Base-by-base conservation (phyloP, 2,329 filamentous ascomycete species). In the Xylaria hypoxylon region DNA sequence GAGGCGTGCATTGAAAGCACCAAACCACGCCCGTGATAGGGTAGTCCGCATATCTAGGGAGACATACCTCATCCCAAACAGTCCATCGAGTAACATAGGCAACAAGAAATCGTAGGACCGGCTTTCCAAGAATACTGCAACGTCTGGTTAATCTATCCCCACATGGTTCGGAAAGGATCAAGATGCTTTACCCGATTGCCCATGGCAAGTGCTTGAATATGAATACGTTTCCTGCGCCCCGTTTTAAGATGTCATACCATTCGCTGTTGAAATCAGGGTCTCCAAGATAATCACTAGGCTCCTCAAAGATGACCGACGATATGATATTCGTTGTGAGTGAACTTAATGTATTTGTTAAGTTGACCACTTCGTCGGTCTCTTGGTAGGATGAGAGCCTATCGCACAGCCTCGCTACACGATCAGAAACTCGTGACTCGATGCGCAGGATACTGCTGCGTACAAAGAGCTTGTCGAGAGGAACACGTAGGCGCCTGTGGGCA, bases 301-400 rank as follows among this genome's bases (percentile, higher is more conserved):
- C 59, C 22, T 62, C 59, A 13, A 62, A 62, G 19, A 62, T 62
- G 22, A 55, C 24, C 3, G 59, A 62, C 1, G 59, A 62, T 8
- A 62, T 62, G 28, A 62, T 38, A 42, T 55, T 50, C 8, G 59
- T 62, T 38, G 59, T 62, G 28, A 62, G 59, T 22, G 59, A 62
- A 6, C 50, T 55, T 5, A 62, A 45, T 38, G 59, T 50, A 5
- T 56, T 56, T 40, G 50, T 40, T 10, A 62, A 17, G 42, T 62
- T 62, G 22, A 62, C 59, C 38, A 62, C 59, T 62, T 62, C 50
- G 1, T 42, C 59, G 1, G 28, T 62, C 8, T 42, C 59, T 19
- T 35, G 28, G 17, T 55, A 55, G 22, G 15, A 19, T 5, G 50
- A 40, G 28, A 62, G 59, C 26, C 59, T 53, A 22, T 62, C 42